These are phyloP conservation scores for Aspergillus bombycis DNA, from an alignment of 2,329 filamentous ascomycete species.

Conservation along the genomic window DNA sequence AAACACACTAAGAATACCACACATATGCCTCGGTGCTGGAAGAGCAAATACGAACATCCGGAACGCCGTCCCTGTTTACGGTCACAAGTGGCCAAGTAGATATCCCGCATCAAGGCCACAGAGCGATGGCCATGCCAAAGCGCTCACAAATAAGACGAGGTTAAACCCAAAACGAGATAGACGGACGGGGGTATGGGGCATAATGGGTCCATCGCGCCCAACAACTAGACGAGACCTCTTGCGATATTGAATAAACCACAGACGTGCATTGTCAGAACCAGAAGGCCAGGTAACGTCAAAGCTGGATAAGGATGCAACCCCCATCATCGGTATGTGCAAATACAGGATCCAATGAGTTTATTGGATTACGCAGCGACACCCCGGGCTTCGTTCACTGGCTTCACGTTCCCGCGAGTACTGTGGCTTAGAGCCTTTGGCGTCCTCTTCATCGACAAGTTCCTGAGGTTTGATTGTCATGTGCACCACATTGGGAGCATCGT, in stretches of 20 bases:
- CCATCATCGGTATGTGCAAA: slow-evolving; percentile 2
- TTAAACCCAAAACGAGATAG: slow-evolving; percentile 1
- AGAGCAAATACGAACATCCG: slow-evolving; percentile 12
- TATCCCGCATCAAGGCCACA: slow-evolving; percentile 14
- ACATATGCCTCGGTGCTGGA: slow-evolving; percentile 9
- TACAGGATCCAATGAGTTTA: slow-evolving; percentile 32
- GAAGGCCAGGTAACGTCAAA: background rate
- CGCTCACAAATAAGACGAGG: background rate
- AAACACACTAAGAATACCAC: background rate
- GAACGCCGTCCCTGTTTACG: slow-evolving; percentile 20
- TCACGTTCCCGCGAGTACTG: slow-evolving; percentile 55
- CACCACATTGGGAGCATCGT: slow-evolving; percentile 78
- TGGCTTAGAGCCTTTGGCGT: slow-evolving; percentile 67
- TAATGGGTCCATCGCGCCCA: background rate
- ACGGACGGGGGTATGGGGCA: background rate
- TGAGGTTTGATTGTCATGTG: slow-evolving; percentile 92
- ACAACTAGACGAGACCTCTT: background rate
- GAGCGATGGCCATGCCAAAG: slow-evolving; percentile 7
- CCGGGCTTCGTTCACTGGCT: slow-evolving; percentile 58
- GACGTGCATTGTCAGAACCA: background rate
- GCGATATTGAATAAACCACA: background rate
- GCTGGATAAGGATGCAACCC: background rate
- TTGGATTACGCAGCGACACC: slow-evolving; percentile 68
- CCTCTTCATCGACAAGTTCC: slow-evolving; percentile 79
- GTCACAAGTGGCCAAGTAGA: slow-evolving; percentile 14